Base-by-base conservation (phyloP, 352 stramenopile genomes). In the Globisporangium canariense region DNA sequence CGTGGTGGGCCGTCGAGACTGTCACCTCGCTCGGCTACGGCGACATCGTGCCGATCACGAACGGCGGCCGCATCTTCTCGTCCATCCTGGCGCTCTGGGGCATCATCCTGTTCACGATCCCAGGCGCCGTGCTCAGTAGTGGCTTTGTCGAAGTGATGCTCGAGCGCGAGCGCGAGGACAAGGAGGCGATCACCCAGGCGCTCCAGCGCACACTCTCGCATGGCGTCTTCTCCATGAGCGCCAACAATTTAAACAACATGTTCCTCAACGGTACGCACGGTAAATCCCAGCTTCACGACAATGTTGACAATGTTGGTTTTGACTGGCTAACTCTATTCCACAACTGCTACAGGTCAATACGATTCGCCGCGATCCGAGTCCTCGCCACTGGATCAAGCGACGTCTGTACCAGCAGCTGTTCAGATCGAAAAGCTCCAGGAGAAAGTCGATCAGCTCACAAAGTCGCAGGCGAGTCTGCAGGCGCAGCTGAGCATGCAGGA, bases 21-120 rank as follows among this genome's bases (percentile, higher is more conserved):
- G 93, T 94, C 66, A 94, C 86, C 14, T 93, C 86, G 47, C 81
- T 94, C n/a, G 86, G 86, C 43, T 94, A 94, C 46, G 84, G 84
- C 10, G 82, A 94, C 56, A 93, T 92, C n/a, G 84, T 93, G 7
- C 86, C 86, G 0, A 71, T 94, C 58, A 93, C 86, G 3, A 68
- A 68, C 40, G 70, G 58, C 16, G 86, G 84, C 2, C 83, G 85
- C 8, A 74, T 83, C 45, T 94, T 94, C 65, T 90, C 81, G 22
- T 88, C 79, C 4, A 67, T 92, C 40, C 68, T 94, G 20, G 86
- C 86, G 13, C 65, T 94, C 6, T 94, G 81, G 82, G 86, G 86
- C n/a, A 94, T 92, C 58, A 91, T 94, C 49, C 61, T 94, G 57
- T 94, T 94, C 60, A 91, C 84, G 14, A 92, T 94, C 58, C 86